Percentiles rank a stretch among this genome's conserved stretches.
Conservation (phyloP, 148 eudicot species). For the Vaccinium darrowii region DNA sequence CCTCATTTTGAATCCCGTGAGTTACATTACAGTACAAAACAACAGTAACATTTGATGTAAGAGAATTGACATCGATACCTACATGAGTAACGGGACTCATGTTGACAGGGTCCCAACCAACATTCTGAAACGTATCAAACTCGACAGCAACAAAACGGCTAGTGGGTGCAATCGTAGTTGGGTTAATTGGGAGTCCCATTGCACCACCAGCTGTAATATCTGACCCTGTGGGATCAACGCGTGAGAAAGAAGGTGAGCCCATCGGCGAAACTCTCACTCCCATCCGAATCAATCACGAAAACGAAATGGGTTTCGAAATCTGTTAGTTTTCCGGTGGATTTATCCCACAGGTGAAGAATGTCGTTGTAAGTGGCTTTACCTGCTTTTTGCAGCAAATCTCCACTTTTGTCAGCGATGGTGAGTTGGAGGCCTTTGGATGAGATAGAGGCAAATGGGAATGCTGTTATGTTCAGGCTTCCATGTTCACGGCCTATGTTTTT, state of each 20-base stretch:
- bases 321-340: neutral
- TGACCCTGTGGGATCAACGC: neutral
- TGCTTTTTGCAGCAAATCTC: neutral
- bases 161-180: too few relatives aligned
- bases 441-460: neutral
- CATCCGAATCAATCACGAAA: too few relatives aligned
- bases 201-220: neutral
- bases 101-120: neutral
- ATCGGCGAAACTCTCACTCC: too few relatives aligned
- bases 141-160: conserved; percentile 27
- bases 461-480: neutral
- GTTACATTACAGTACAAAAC: neutral
- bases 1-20: neutral
- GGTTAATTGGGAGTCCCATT: neutral
- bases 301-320: too few relatives aligned
- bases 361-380: conserved; percentile 27
- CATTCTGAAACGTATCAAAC: neutral
- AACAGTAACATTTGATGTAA: neutral
- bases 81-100: neutral
- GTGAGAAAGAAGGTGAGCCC: too few relatives aligned
- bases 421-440: conserved; percentile 11
- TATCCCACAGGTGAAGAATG: conserved; percentile 27
- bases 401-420: neutral
- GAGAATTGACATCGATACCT: conserved; percentile 20
- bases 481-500: neutral